Conservation (phyloP, 345 rosid genomes). For the Passiflora organensis region DNA sequence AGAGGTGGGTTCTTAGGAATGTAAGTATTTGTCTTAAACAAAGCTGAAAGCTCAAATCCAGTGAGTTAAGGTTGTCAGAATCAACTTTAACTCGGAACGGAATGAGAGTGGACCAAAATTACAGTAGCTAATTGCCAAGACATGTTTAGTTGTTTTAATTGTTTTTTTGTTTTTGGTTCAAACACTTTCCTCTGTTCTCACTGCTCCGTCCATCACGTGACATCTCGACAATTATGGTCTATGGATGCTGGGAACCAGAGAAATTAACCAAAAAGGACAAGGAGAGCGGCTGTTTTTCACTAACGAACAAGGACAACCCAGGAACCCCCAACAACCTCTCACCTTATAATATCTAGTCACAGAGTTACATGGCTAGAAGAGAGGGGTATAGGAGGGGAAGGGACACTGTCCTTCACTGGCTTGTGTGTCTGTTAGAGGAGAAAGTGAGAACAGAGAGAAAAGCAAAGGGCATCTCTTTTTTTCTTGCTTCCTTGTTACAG, state of each 20-base stretch:
- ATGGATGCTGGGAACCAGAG: not conserved
- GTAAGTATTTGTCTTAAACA: not conserved
- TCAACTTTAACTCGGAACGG: too few relatives aligned
- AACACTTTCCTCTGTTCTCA: not conserved
- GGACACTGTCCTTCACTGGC: not conserved
- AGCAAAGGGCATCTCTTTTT: constrained; percentile 1
- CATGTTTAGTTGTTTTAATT: not conserved
- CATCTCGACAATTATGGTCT: not conserved
- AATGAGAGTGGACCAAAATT: not conserved
- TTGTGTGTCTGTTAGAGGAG: not conserved
- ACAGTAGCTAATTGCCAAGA: not conserved
- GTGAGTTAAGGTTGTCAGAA: too few relatives aligned
- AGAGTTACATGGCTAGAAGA: not conserved
- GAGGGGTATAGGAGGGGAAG: not conserved
- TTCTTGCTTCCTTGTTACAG: not conserved
- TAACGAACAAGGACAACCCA: not conserved
- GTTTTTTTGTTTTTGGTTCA: not conserved
- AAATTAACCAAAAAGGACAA: not conserved
- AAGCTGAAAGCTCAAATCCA: not conserved
- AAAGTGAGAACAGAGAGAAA: not conserved
- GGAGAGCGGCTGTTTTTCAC: constrained; percentile 5
- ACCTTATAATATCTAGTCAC: not conserved
- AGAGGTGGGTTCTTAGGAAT: not conserved
- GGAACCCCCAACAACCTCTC: constrained; percentile 6
- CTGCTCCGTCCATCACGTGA: not conserved